Evolutionary conservation across 2,329 filamentous ascomycete species (phyloP).

Genomic region (Curvularia spicifera): DNA sequence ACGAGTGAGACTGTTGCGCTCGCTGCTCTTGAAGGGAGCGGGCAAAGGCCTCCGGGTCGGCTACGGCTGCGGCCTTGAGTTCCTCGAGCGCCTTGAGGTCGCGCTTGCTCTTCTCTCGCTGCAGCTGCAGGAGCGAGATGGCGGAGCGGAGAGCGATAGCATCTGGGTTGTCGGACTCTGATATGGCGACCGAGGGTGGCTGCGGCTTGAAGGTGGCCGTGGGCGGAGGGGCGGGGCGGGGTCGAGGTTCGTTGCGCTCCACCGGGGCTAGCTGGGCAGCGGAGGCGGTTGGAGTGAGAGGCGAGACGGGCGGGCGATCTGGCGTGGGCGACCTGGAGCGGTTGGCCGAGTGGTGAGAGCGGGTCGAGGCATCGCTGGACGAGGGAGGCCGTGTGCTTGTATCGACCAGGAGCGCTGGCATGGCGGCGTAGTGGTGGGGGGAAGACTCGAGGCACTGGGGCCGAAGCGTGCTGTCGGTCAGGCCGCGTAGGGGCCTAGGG

Average conservation of each 20-base stretch:
- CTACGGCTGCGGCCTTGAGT: constrained; percentile 73
- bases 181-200: constrained; percentile 55
- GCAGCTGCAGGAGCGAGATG: constrained; percentile 85
- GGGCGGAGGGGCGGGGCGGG: constrained; percentile 39
- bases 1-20: constrained; percentile 41
- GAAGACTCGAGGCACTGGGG: constrained; percentile 27
- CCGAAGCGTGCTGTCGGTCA: constrained; percentile 23
- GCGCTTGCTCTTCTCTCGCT: constrained; percentile 75
- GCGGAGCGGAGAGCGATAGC: constrained; percentile 85
- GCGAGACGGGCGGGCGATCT: constrained; percentile 49
- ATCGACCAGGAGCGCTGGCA: constrained; percentile 48
- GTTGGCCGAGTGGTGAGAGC: constrained; percentile 26
- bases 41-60: constrained; percentile 74
- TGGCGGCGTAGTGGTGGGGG: constrained; percentile 39
- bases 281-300: constrained; percentile 49
- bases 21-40: constrained; percentile 70
- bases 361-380: constrained; percentile 35
- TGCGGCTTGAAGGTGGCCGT: constrained; percentile 50
- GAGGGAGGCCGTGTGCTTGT: constrained; percentile 35
- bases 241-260: constrained; percentile 33
- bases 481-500: constrained; percentile 14
- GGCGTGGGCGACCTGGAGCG: constrained; percentile 43
- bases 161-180: constrained; percentile 72
- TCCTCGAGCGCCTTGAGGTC: constrained; percentile 75
- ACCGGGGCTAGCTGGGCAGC: constrained; percentile 45